phyloP scores from a whole-genome alignment of 495 filamentous ascomycete species.

The Lasiosphaeris hirsuta region DNA sequence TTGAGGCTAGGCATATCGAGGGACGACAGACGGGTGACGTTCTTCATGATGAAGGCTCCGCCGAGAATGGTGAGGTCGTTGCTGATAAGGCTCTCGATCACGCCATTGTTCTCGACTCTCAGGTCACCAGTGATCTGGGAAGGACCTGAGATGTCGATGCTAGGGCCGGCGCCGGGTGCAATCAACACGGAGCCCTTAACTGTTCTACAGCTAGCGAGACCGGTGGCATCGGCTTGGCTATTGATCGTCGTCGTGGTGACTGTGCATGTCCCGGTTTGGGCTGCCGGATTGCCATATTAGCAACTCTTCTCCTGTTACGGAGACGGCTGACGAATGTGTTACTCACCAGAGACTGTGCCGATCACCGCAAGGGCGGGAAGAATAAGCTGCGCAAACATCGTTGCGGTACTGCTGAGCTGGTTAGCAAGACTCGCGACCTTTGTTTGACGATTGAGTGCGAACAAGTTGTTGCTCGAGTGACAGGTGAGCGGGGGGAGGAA shows the following conservation, averaged over 20 bases:
- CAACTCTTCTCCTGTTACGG: slow-evolving; percentile 7
- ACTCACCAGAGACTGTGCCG: slow-evolving; percentile 65
- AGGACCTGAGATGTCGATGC: slow-evolving; percentile 55
- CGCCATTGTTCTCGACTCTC: slow-evolving; percentile 51
- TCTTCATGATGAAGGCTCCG: slow-evolving; percentile 62
- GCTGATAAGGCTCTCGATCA: slow-evolving; percentile 48
- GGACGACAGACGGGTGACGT: slow-evolving; percentile 60
- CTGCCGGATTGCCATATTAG: slow-evolving; percentile 34
- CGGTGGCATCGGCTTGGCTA: slow-evolving; percentile 68
- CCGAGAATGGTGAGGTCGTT: slow-evolving; percentile 46
- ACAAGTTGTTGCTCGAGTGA: neutral
- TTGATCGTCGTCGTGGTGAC: slow-evolving; percentile 54
- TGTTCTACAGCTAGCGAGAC: slow-evolving; percentile 61
- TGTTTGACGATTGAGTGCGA: neutral
- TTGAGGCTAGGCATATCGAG: slow-evolving; percentile 62
- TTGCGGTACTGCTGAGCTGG: slow-evolving; percentile 36
- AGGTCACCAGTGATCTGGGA: slow-evolving; percentile 67
- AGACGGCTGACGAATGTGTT: neutral
- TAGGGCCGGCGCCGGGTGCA: slow-evolving; percentile 45
- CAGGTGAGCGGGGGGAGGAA: neutral
- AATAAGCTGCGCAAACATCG: slow-evolving; percentile 74
- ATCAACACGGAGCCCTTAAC: slow-evolving; percentile 71
- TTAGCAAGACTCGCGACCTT: slow-evolving; percentile 16
- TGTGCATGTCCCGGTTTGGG: slow-evolving; percentile 42
- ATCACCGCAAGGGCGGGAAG: slow-evolving; percentile 71